Conservation (phyloP, 257 asterid genomes). For the Nicotiana attenuata region DNA sequence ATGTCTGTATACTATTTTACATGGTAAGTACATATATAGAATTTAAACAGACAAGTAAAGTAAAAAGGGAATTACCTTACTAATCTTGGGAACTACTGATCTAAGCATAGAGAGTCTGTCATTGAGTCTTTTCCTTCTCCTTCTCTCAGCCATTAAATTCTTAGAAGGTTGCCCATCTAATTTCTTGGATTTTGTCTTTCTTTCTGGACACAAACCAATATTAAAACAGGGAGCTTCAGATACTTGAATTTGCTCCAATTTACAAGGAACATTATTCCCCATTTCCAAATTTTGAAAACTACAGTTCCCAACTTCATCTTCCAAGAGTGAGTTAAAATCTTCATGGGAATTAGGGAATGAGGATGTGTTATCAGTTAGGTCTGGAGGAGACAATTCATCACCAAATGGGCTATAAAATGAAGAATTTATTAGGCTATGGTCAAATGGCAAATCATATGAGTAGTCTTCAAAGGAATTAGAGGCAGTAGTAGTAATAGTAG, state of each 20-base stretch:
- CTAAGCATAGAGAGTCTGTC: slow-evolving; percentile 85
- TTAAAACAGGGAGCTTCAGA: slow-evolving; percentile 25
- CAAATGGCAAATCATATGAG: slow-evolving; percentile 18
- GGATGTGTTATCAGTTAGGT: slow-evolving; percentile 26
- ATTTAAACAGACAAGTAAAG: no score
- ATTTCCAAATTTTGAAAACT: slow-evolving; percentile 18
- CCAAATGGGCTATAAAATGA: slow-evolving; percentile 29
- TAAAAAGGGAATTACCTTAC: slow-evolving; percentile 45
- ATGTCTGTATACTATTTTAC: no score
- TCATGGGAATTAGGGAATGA: slow-evolving; percentile 20
- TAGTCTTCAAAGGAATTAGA: slow-evolving; percentile 20
- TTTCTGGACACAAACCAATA: slow-evolving; percentile 30
- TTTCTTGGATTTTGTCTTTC: slow-evolving; percentile 34
- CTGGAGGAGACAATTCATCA: slow-evolving; percentile 38
- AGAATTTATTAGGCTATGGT: slow-evolving; percentile 11
- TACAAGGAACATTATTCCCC: slow-evolving; percentile 16
- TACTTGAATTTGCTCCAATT: slow-evolving; percentile 26
- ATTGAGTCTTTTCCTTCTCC: slow-evolving; percentile 72
- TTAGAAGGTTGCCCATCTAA: slow-evolving; percentile 59
- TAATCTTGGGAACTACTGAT: slow-evolving; percentile 89
- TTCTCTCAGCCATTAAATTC: slow-evolving; percentile 84
- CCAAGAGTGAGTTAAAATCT: slow-evolving; percentile 21
- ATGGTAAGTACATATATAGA: no score
- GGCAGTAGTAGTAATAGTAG: background rate
- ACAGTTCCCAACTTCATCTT: slow-evolving; percentile 21